Conservation (phyloP, 2,329 filamentous ascomycete species). For the Cladobotryum protrusum region DNA sequence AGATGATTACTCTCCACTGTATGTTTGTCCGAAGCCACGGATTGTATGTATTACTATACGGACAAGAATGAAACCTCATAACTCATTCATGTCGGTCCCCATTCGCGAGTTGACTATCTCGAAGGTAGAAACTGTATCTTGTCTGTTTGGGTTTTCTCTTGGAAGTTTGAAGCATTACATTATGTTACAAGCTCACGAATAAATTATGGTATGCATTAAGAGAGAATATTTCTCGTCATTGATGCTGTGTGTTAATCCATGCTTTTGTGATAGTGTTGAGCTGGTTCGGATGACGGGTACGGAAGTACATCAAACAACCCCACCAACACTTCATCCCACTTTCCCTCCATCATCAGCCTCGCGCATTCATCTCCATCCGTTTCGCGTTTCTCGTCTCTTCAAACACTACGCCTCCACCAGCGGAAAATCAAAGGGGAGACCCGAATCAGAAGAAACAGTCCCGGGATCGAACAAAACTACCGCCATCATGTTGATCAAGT, state of each 20-base stretch:
- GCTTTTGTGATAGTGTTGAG: no score
- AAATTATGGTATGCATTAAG: no score
- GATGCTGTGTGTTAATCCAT: no score
- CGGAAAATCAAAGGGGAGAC: background rate
- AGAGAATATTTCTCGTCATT: no score
- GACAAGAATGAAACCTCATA: background rate
- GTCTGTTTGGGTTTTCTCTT: no score
- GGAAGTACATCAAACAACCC: background rate
- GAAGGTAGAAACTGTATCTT: no score
- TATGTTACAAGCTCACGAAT: no score
- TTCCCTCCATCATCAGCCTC: conserved; percentile 10
- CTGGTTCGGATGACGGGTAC: background rate
- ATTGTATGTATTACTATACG: background rate
- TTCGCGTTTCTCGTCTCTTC: background rate
- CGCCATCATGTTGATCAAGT: conserved; percentile 47
- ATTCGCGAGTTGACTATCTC: no score
- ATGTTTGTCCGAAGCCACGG: conserved; percentile 23
- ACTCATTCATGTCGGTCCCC: background rate
- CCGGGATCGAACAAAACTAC: background rate
- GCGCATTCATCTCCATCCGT: conserved; percentile 1
- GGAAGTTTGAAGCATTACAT: no score
- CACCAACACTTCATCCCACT: conserved; percentile 10
- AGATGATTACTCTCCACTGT: conserved; percentile 42
- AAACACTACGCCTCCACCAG: conserved; percentile 12
- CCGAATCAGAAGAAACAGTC: background rate